Evolutionary conservation across 2,329 filamentous ascomycete species (phyloP).

Genomic region (Colletotrichum acutatum): DNA sequence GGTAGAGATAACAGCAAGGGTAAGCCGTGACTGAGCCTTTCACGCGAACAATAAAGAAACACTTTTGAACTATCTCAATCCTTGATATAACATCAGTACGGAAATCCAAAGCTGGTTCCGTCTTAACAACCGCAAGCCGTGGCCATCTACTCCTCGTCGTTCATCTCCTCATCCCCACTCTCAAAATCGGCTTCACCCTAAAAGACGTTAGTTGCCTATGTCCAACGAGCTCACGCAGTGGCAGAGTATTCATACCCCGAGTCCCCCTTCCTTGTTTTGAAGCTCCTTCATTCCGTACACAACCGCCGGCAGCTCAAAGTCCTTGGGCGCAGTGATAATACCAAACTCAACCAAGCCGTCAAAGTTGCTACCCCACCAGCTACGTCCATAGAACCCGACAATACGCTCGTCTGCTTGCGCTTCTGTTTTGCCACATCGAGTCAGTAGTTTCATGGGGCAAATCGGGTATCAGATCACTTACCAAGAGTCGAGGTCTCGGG

Average conservation of each 20-base stretch:
- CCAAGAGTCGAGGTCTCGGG: constrained; percentile 33
- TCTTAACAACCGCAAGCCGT: too few species aligned
- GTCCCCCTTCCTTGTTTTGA: constrained; percentile 44
- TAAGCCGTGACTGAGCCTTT: too few species aligned
- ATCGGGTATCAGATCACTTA: constrained; percentile 17
- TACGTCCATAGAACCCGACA: constrained; percentile 58
- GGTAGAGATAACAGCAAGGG: too few species aligned
- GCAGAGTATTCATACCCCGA: neutral
- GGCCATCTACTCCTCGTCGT: neutral
- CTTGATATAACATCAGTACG: too few species aligned
- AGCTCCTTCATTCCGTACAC: constrained; percentile 56
- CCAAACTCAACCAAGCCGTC: constrained; percentile 54
- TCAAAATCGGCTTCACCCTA: neutral
- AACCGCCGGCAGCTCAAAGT: constrained; percentile 49
- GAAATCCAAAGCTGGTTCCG: too few species aligned
- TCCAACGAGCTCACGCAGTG: neutral
- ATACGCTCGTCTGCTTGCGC: constrained; percentile 50
- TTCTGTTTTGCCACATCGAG: constrained; percentile 38
- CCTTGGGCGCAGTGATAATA: constrained; percentile 56
- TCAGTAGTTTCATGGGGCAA: neutral
- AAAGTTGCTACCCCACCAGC: constrained; percentile 36
- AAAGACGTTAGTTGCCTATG: neutral
- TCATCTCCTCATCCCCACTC: neutral
- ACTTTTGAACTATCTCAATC: too few species aligned
- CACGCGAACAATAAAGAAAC: too few species aligned